Evolutionary conservation across 176 grass and related monocot species (phyloP).

Genomic region (Triticum dicoccoides): DNA sequence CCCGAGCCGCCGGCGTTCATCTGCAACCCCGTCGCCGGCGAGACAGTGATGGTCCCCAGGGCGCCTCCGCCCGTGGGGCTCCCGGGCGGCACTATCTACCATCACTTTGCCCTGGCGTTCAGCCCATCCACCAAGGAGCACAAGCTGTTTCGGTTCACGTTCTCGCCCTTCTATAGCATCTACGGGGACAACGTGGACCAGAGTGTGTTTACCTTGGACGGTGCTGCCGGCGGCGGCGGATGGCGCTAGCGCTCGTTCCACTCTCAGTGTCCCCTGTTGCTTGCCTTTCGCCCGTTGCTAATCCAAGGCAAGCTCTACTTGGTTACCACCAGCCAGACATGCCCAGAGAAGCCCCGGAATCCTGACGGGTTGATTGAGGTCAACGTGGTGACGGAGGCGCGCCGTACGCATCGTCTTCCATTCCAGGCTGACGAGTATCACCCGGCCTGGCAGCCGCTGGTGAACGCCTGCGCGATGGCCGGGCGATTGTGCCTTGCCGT

Average conservation of each 20-base stretch:
- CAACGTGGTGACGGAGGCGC: background rate
- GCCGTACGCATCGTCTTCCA: background rate
- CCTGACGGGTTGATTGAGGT: background rate
- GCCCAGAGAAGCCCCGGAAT: too few relatives aligned
- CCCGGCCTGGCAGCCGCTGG: background rate
- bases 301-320: background rate
- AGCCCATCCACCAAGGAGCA: background rate
- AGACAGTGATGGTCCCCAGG: background rate
- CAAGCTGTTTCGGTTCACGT: background rate
- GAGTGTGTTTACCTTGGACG: background rate
- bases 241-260: background rate
- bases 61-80: background rate
- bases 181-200: background rate
- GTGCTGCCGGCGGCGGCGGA: background rate
- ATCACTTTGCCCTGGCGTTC: background rate
- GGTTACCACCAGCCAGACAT: background rate
- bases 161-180: too few relatives aligned
- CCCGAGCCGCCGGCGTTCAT: too few relatives aligned
- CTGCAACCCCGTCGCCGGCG: too few relatives aligned
- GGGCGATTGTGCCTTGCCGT: background rate
- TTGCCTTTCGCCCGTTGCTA: background rate
- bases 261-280: background rate
- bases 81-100: background rate
- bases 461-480: background rate
- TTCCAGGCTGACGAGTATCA: background rate